A percentile compares a stretch with the other conserved stretches of the same genome.
These are phyloP conservation scores for Rhynchospora pubera DNA, from an alignment of 176 grass and related monocot genomes.

Conservation along the genomic window DNA sequence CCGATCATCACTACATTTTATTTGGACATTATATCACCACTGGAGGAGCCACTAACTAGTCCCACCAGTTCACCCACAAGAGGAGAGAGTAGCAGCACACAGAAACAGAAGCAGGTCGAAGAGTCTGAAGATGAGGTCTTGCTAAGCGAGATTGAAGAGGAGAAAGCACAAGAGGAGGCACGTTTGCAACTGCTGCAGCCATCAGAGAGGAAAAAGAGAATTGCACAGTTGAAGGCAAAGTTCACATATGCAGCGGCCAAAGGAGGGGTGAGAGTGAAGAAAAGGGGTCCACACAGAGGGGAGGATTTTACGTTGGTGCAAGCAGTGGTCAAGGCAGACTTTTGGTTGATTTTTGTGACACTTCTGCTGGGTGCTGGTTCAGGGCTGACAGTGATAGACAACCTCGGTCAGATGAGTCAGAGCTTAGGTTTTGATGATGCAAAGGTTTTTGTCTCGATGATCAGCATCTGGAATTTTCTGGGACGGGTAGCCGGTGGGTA, in stretches of 20 bases:
- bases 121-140: conserved; percentile 47
- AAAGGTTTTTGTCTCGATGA: conserved; percentile 75
- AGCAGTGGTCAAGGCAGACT: conserved; percentile 82
- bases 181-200: conserved; percentile 40
- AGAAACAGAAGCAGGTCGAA: conserved; percentile 37
- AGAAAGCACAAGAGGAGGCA: conserved; percentile 48
- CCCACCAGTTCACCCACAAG: conserved; percentile 30
- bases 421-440: conserved; percentile 55
- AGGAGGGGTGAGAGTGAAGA: conserved; percentile 66
- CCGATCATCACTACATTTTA: conserved; percentile 57
- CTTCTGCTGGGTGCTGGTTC: conserved; percentile 76
- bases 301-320: conserved; percentile 88
- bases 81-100: conserved; percentile 31
- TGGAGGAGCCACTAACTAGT: conserved; percentile 49
- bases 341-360: conserved; percentile 88
- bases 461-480: conserved; percentile 95
- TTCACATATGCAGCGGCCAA: conserved; percentile 57
- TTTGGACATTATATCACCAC: conserved; percentile 41
- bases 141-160: conserved; percentile 74
- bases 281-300: conserved; percentile 45
- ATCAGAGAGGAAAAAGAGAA: conserved; percentile 56
- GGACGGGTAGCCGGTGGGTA: conserved; percentile 84
- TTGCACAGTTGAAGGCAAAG: conserved; percentile 53
- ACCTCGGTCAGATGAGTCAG: conserved; percentile 95
- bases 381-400: conserved; percentile 80